Evolutionary conservation across 345 rosid species (phyloP).

Genomic region (Syzygium jambos): DNA sequence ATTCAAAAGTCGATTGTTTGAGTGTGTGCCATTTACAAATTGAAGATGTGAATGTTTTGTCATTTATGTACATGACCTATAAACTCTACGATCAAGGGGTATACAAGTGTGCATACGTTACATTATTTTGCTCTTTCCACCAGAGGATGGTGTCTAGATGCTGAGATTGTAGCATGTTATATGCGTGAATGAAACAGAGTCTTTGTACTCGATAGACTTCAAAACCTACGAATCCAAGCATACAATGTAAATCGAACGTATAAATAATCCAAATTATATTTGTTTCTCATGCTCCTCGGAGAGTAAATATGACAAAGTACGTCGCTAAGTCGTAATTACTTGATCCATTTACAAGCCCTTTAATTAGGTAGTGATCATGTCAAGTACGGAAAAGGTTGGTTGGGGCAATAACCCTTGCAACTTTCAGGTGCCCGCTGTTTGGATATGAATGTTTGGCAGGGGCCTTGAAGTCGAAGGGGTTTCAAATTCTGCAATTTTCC

Average conservation of each 20-base stretch:
- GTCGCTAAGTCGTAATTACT: not conserved
- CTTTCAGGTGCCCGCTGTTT: not conserved
- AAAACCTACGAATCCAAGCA: not conserved
- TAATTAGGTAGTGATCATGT: not conserved
- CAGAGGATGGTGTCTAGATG: not conserved
- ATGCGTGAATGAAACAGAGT: fast-evolving
- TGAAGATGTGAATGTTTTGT: not conserved
- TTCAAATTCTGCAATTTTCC: not conserved
- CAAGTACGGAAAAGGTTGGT: not conserved
- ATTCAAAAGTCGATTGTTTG: not conserved
- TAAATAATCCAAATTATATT: not conserved
- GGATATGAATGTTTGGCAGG: not conserved
- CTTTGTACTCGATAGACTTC: not conserved
- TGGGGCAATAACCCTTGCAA: too few species aligned
- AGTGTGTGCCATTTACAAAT: not conserved
- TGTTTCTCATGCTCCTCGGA: not conserved
- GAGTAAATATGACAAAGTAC: not conserved
- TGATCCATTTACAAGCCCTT: not conserved
- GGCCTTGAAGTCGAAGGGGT: not conserved
- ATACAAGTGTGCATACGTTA: fast-evolving
- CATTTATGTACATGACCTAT: not conserved
- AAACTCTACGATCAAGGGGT: not conserved
- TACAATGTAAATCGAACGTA: not conserved
- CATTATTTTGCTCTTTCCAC: not conserved
- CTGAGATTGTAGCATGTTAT: not conserved